Percentiles rank a stretch among this genome's conserved stretches.
Evolutionary conservation across 805 yeast genomes (phyloP).

Genomic region (Saccharomycopsis oosterbeekiorum): DNA sequence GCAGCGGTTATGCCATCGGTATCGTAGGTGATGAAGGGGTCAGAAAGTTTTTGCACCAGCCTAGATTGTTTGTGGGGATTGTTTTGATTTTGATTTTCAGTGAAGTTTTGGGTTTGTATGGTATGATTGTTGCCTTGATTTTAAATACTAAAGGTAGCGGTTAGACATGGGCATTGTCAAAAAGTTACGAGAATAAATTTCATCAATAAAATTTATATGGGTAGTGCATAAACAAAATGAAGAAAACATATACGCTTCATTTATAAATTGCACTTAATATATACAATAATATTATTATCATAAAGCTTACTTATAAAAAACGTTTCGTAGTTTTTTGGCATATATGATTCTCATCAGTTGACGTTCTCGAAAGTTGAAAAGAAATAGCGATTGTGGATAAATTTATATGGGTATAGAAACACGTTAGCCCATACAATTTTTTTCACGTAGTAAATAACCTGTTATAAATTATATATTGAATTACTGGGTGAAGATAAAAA

Average conservation of each 20-base stretch:
- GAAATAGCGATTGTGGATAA: too few species aligned
- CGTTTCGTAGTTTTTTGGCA: too few species aligned
- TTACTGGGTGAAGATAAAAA: too few species aligned
- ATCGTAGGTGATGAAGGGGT: conserved; percentile 92
- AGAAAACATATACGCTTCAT: not conserved
- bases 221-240: not conserved
- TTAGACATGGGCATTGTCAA: conserved; percentile 20
- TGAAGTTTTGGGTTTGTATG: conserved; percentile 83
- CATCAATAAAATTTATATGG: not conserved
- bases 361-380: too few species aligned
- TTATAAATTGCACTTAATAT: too few species aligned
- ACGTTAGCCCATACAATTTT: too few species aligned
- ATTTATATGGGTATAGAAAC: too few species aligned
- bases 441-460: too few species aligned
- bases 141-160: conserved; percentile 83
- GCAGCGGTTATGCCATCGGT: conserved; percentile 95
- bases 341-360: too few species aligned
- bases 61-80: conserved; percentile 80
- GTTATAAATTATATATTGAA: too few species aligned
- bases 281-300: not conserved
- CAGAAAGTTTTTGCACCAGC: conserved; percentile 79
- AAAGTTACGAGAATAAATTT: not conserved
- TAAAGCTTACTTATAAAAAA: not conserved
- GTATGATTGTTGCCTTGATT: conserved; percentile 90
- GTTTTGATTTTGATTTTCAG: conserved; percentile 84